A percentile compares a stretch with the other conserved stretches of the same genome.
Conservation (phyloP, 1,139 yeast genomes). For the Lodderomyces beijingensis region DNA sequence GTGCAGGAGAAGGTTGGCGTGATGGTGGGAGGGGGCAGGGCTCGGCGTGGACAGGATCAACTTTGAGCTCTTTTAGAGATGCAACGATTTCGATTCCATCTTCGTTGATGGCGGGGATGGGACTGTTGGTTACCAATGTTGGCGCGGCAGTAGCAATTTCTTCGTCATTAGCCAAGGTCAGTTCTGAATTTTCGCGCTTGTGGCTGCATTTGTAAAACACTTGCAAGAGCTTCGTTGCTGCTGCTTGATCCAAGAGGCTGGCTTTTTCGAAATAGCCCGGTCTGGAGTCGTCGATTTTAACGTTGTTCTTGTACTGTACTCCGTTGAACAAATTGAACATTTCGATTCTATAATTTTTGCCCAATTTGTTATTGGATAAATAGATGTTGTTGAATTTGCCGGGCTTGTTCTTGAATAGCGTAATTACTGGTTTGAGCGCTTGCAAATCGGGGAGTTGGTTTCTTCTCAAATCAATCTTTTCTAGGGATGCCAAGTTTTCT, state of each 20-base stretch:
- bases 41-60: neutral
- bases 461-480: constrained; percentile 55
- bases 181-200: neutral
- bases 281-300: constrained; percentile 54
- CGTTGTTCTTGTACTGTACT: constrained; percentile 43
- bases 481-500: constrained; percentile 42
- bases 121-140: constrained; percentile 1
- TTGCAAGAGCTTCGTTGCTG: constrained; percentile 35
- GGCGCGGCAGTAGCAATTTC: constrained; percentile 1
- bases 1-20: constrained; percentile 1
- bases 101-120: neutral
- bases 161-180: neutral
- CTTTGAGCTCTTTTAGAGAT: constrained; percentile 1
- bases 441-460: constrained; percentile 28
- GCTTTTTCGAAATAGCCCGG: constrained; percentile 66
- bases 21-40: constrained; percentile 1
- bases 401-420: constrained; percentile 30
- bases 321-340: constrained; percentile 54
- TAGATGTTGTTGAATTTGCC: constrained; percentile 29
- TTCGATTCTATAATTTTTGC: constrained; percentile 48
- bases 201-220: neutral
- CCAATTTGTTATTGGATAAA: constrained; percentile 44
- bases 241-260: constrained; percentile 46
- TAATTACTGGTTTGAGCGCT: constrained; percentile 33
- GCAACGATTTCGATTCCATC: constrained; percentile 2